phyloP scores from a whole-genome alignment of 805 yeast species.

The Diddensiella santjacobensis region DNA sequence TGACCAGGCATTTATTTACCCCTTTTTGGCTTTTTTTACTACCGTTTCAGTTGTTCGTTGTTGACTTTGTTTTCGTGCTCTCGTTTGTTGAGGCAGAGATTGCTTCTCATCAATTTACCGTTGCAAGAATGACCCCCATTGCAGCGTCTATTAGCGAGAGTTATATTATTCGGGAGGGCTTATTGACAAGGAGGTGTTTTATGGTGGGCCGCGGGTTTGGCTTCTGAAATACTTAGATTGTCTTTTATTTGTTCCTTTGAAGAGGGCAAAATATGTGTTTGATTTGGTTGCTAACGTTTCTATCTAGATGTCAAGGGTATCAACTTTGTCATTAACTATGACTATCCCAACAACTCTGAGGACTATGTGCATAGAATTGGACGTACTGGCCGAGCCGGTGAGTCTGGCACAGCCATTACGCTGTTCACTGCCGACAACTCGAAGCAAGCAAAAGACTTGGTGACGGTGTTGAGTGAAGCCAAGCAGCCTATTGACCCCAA shows the following conservation, averaged over 20 bases:
- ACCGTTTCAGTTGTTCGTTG: not conserved
- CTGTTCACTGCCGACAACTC: conserved; percentile 86
- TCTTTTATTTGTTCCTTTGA: not conserved
- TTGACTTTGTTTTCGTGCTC: not conserved
- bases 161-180: not conserved
- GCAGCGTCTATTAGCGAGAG: not conserved
- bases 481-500: conserved; percentile 84
- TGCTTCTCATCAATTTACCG: too few relatives aligned
- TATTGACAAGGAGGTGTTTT: too few relatives aligned
- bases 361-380: conserved; percentile 99
- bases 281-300: conserved; percentile 7
- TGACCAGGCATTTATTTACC: too few relatives aligned
- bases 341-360: conserved; percentile 97
- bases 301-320: conserved; percentile 92
- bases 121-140: too few relatives aligned
- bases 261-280: not conserved
- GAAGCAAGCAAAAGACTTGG: conserved; percentile 83
- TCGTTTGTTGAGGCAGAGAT: not conserved
- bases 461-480: conserved; percentile 91
- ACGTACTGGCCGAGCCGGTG: conserved; percentile 99
- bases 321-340: conserved; percentile 87
- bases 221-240: too few relatives aligned
- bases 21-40: too few relatives aligned
- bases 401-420: conserved; percentile 91
- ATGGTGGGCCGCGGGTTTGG: too few relatives aligned